Evolutionary conservation across 176 grass and related monocot species (phyloP).

Genomic region (Carex cristatella): DNA sequence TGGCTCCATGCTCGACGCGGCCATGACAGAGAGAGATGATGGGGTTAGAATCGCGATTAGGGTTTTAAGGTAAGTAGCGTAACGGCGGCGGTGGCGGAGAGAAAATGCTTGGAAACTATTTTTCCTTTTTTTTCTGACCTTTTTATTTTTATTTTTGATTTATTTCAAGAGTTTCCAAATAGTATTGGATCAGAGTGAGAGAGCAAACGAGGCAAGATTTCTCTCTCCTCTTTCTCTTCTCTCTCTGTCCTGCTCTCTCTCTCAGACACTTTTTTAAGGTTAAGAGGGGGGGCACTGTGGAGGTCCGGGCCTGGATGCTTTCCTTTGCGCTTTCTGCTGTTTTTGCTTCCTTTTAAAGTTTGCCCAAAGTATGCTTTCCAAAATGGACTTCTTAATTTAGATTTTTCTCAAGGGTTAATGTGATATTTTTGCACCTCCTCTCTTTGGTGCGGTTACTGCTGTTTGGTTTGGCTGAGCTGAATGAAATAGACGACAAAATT

Average conservation of each 20-base stretch:
- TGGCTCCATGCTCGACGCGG: slow-evolving; percentile 40
- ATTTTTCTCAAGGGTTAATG: background rate
- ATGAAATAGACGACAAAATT: too few species aligned
- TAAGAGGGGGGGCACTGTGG: slow-evolving; percentile 40
- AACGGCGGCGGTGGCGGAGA: slow-evolving; percentile 19
- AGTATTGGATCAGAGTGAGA: slow-evolving; percentile 37
- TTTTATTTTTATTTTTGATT: slow-evolving; percentile 14
- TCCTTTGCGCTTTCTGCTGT: background rate
- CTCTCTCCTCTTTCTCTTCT: slow-evolving; percentile 13
- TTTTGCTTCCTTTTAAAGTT: background rate
- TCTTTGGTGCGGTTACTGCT: background rate
- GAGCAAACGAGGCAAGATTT: background rate
- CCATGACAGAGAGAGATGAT: slow-evolving; percentile 21
- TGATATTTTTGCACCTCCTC: background rate
- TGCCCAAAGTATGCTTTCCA: slow-evolving; percentile 9
- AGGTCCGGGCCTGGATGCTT: slow-evolving; percentile 12
- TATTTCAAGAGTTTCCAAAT: slow-evolving; percentile 11
- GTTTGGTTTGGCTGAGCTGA: too few species aligned
- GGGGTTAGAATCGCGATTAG: background rate
- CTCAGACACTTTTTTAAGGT: slow-evolving; percentile 30
- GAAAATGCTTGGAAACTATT: background rate
- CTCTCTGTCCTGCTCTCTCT: slow-evolving; percentile 27
- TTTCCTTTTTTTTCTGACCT: background rate
- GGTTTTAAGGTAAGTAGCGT: slow-evolving; percentile 32
- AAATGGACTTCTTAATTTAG: slow-evolving; percentile 17